Evolutionary conservation across 805 yeast species (phyloP).

Genomic region (Starmera pachycereana): DNA sequence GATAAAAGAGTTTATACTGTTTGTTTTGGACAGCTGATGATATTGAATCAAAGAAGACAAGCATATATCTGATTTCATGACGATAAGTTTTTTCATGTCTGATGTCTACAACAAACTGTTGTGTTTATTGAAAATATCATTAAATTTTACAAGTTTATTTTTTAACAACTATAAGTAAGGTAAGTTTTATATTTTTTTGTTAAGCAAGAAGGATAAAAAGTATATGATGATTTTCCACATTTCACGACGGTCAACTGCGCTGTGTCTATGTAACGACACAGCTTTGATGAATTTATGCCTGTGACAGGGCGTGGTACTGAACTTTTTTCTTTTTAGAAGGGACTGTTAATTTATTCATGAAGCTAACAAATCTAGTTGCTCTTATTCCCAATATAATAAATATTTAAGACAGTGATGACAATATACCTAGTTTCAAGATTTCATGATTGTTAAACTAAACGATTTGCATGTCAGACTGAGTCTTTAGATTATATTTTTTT

Average conservation of each 20-base stretch:
- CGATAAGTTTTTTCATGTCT: slow-evolving; percentile 55
- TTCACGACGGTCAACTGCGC: slow-evolving; percentile 71
- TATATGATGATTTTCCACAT: slow-evolving; percentile 50
- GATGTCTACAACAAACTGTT: slow-evolving; percentile 22
- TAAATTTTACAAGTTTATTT: too few species aligned
- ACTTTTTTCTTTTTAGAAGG: background rate
- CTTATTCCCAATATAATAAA: too few species aligned
- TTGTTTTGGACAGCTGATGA: slow-evolving; percentile 49
- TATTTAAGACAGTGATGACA: too few species aligned
- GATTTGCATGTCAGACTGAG: slow-evolving; percentile 16
- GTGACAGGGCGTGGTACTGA: slow-evolving; percentile 75
- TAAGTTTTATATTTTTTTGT: background rate
- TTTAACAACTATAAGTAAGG: slow-evolving; percentile 4
- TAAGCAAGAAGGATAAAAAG: slow-evolving; percentile 5
- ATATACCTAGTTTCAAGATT: too few species aligned
- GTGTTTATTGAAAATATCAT: background rate
- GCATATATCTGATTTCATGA: slow-evolving; percentile 94
- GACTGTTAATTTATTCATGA: background rate
- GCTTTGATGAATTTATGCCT: slow-evolving; percentile 72
- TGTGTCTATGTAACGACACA: slow-evolving; percentile 35
- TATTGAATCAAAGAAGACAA: slow-evolving; percentile 69
- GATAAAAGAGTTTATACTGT: slow-evolving; percentile 16
- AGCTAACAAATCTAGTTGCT: background rate
- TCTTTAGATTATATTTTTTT: background rate
- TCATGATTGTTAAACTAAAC: slow-evolving; percentile 2